Evolutionary conservation across 139 green algal species (phyloP), one percentile per base, ranked within the genome.

Genomic region (Axilococcus clingmanii): DNA sequence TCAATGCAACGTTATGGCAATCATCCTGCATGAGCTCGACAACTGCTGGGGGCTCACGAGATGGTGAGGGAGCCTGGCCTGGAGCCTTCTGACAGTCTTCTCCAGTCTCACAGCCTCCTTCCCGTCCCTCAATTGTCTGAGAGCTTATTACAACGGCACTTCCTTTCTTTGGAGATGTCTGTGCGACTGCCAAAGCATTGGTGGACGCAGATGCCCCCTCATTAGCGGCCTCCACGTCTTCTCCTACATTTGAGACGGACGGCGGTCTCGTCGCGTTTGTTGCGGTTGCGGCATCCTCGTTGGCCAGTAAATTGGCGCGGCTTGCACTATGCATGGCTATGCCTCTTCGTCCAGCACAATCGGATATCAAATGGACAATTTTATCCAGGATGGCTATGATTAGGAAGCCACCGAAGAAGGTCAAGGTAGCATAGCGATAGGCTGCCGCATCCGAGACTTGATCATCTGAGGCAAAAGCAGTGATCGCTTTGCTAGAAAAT

Each of bases 341-440:
- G 52, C 36, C 30, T 40, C 25, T n/a, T 40, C 1, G 29, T 30
- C 30, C 23, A 37, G 27, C 23, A 20, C 1, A 32, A 48, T 68
- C n/a, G 16, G 40, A 32, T 1, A 72, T 27, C 4, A 51, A 34
- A 60, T 79, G 72, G 12, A 81, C 69, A 11, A 78, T 9, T 44
- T 57, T 55, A 63, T 80, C 68, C 17, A 85, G 52, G 3, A 74
- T 4, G 35, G 55, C 62, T 8, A 69, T 75, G 17, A 65, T 35
- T 1, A 71, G 17, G 40, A 83, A 72, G 25, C 76, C 78, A 37
- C 59, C 67, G 43, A 86, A 86, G 58, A 86, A 85, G 33, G 43
- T 64, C n/a, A 82, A 54, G 6, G 65, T 85, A 36, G 77, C 46
- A 32, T 74, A 79, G 31, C 67, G 69, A 17, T 49, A 61, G 25